These are phyloP conservation scores for Penicillium rolfsii DNA, from an alignment of 2,329 filamentous ascomycete species.

Conservation along the genomic window DNA sequence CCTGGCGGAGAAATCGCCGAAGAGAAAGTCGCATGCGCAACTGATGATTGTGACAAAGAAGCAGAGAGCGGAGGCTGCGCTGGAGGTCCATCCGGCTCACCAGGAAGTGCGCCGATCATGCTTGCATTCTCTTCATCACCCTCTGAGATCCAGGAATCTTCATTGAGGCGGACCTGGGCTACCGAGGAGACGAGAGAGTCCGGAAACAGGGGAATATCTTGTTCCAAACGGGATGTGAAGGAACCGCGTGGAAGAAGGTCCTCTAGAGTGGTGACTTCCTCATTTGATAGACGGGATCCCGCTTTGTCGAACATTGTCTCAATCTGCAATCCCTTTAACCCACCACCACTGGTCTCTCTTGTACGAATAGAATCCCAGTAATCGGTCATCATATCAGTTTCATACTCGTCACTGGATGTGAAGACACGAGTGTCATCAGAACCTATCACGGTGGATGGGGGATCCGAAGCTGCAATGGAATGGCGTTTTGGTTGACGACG, in stretches of 20 bases:
- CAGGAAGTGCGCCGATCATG: constrained; percentile 35
- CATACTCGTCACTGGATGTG: constrained; percentile 63
- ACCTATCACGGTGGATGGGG: constrained; percentile 61
- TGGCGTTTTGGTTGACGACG: constrained; percentile 54
- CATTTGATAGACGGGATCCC: constrained; percentile 40
- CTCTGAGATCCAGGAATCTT: constrained; percentile 28
- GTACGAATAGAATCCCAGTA: constrained; percentile 67
- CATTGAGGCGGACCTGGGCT: constrained; percentile 21
- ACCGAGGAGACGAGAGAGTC: constrained; percentile 20
- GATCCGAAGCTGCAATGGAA: constrained; percentile 62
- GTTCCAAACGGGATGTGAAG: constrained; percentile 39
- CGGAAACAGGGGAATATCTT: constrained; percentile 26
- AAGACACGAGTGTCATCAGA: constrained; percentile 64
- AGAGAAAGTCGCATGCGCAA: background rate
- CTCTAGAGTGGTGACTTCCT: constrained; percentile 50
- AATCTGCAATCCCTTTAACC: constrained; percentile 60
- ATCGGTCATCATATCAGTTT: constrained; percentile 64
- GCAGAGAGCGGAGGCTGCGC: constrained; percentile 12
- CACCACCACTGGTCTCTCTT: constrained; percentile 58
- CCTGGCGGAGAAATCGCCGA: constrained; percentile 8
- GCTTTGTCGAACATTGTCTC: constrained; percentile 67
- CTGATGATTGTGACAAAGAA: constrained; percentile 15
- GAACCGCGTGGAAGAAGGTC: constrained; percentile 54
- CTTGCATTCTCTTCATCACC: constrained; percentile 36
- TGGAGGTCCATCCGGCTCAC: constrained; percentile 23